These are phyloP conservation scores for Penicillium antarcticum DNA, from an alignment of 495 filamentous ascomycete genomes.

Conservation along the genomic window DNA sequence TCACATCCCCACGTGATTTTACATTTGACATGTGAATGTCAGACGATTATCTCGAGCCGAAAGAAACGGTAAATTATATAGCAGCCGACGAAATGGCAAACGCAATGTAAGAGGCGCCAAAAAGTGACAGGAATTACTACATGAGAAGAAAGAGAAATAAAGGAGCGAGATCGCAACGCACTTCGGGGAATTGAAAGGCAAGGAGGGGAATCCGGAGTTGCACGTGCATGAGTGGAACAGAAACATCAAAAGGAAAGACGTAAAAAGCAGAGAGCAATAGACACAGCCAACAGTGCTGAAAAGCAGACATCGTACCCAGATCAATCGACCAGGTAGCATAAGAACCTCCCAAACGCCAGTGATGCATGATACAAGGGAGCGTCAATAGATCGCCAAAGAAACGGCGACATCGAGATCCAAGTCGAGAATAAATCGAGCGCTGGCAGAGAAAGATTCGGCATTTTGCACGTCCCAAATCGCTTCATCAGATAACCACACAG, in stretches of 20 bases:
- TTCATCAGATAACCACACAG: constrained; percentile 83
- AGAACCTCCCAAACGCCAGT: constrained; percentile 42
- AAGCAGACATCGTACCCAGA: constrained; percentile 14
- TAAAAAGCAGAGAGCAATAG: constrained; percentile 18
- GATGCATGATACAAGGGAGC: constrained; percentile 41
- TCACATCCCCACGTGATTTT: neutral
- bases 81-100: neutral
- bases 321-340: constrained; percentile 20
- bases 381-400: constrained; percentile 8
- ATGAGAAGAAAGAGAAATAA: constrained; percentile 16
- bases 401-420: constrained; percentile 20
- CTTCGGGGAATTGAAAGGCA: constrained; percentile 21
- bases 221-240: constrained; percentile 19
- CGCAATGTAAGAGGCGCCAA: constrained; percentile 2
- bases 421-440: constrained; percentile 22
- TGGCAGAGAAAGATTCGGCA: constrained; percentile 23
- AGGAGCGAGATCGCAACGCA: constrained; percentile 21
- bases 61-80: constrained; percentile 9
- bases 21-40: neutral
- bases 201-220: constrained; percentile 28
- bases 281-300: constrained; percentile 15
- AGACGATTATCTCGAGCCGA: neutral
- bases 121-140: constrained; percentile 17
- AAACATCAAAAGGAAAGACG: constrained; percentile 16
- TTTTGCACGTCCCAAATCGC: constrained; percentile 18